A percentile compares a stretch with the other conserved stretches of the same genome.
phyloP scores from a whole-genome alignment of 208 protist genomes.

The Angomonas deanei region DNA sequence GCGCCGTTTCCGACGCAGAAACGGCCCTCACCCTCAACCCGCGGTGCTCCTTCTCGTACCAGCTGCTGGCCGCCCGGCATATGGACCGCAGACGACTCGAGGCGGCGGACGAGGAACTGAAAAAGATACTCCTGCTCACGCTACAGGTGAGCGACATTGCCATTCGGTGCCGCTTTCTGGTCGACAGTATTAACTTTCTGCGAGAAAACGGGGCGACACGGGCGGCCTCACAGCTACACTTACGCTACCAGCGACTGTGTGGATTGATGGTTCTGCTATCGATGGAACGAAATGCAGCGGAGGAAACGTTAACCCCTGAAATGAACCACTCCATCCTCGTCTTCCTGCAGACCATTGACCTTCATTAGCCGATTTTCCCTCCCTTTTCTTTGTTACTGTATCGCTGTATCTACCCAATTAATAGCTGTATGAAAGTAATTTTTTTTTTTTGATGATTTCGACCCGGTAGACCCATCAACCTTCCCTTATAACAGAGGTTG shows the following conservation, averaged over 20 bases:
- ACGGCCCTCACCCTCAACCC: background rate
- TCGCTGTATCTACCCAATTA: no score
- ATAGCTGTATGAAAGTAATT: no score
- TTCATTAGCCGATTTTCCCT: conserved; percentile 5
- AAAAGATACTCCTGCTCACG: background rate
- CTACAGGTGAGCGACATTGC: background rate
- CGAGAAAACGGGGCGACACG: background rate
- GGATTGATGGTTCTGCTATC: background rate
- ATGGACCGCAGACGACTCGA: background rate
- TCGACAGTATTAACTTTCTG: background rate
- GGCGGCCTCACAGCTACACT: background rate
- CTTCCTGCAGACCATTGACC: background rate
- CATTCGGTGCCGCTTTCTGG: background rate
- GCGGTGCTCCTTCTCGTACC: background rate
- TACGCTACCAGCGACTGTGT: background rate
- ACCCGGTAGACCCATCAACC: no score
- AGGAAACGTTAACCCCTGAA: no score
- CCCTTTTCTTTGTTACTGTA: conserved; percentile 8
- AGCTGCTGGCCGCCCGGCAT: background rate
- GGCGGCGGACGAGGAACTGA: background rate
- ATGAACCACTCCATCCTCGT: no score
- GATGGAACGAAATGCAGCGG: background rate
- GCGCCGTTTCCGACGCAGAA: background rate
- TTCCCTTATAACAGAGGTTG: no score
- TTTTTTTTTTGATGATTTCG: conserved; percentile 12